A percentile compares a stretch with the other conserved stretches of the same genome.
Conservation (phyloP, 2,329 filamentous ascomycete genomes). For the Trichoderma sp. region DNA sequence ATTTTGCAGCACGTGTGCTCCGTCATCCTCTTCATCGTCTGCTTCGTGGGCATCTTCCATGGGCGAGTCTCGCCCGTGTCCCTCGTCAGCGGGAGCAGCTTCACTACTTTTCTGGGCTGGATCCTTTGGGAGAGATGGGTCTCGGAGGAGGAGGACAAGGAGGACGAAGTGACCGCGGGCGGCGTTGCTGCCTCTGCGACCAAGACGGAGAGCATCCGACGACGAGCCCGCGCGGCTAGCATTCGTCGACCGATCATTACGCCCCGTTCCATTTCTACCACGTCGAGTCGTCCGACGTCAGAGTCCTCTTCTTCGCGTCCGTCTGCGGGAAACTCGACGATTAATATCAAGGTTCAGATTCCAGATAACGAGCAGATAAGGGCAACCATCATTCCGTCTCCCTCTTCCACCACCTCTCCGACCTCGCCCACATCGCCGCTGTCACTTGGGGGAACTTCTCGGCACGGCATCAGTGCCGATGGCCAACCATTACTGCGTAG, state of each 20-base stretch:
- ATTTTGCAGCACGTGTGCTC: conserved; percentile 97
- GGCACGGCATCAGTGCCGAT: background rate
- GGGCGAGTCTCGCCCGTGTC: conserved; percentile 86
- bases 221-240: conserved; percentile 38
- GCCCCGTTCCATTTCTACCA: conserved; percentile 29
- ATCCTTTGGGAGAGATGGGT: conserved; percentile 90
- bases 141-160: conserved; percentile 60
- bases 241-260: conserved; percentile 37
- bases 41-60: conserved; percentile 86
- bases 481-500: conserved; percentile 28
- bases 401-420: conserved; percentile 25
- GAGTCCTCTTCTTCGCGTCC: conserved; percentile 27
- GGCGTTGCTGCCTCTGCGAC: conserved; percentile 34
- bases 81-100: conserved; percentile 79
- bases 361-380: conserved; percentile 17
- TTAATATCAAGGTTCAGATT: conserved; percentile 37
- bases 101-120: conserved; percentile 84
- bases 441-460: background rate
- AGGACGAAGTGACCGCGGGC: conserved; percentile 39
- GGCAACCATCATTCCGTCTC: conserved; percentile 39
- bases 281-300: conserved; percentile 28
- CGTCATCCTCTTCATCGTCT: conserved; percentile 90
- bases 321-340: conserved; percentile 47
- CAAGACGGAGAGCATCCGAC: conserved; percentile 36
- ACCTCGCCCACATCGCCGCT: background rate